Evolutionary conservation across 1,139 yeast genomes (phyloP).

Genomic region (Wickerhamiella infanticola): DNA sequence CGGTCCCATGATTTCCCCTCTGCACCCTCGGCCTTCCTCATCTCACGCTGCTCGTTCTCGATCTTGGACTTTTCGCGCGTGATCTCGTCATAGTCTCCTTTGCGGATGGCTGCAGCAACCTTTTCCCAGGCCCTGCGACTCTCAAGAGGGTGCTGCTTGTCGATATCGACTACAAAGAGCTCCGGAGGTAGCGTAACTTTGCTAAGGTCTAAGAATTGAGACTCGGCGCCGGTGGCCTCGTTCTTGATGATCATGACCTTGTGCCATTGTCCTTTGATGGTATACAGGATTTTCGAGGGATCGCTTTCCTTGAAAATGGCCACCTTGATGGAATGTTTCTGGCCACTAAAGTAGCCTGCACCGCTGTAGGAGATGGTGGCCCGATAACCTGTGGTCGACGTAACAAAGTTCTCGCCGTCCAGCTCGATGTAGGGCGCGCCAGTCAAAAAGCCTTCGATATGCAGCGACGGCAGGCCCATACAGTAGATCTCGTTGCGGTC

Average conservation of each 20-base stretch:
- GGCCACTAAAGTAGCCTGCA: constrained; percentile 91
- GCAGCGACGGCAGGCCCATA: constrained; percentile 88
- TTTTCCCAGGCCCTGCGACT: constrained; percentile 71
- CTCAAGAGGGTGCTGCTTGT: constrained; percentile 60
- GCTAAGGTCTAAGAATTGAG: constrained; percentile 56
- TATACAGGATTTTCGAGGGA: constrained; percentile 51
- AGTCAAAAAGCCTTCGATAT: constrained; percentile 79
- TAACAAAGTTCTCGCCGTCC: constrained; percentile 73
- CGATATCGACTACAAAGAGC: constrained; percentile 62
- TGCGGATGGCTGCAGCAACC: constrained; percentile 75
- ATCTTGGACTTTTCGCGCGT: constrained; percentile 57
- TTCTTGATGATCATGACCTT: constrained; percentile 40
- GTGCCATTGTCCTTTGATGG: constrained; percentile 88
- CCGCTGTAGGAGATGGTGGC: constrained; percentile 74
- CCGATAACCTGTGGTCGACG: constrained; percentile 61
- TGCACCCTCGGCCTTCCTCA: constrained; percentile 55
- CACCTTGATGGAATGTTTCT: constrained; percentile 83
- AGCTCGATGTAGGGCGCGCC: constrained; percentile 77
- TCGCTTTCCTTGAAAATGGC: constrained; percentile 45
- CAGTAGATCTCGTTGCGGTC: constrained; percentile 51
- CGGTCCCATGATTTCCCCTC: constrained; percentile 51
- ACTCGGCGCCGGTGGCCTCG: constrained; percentile 26
- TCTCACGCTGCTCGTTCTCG: constrained; percentile 70
- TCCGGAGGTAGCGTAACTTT: constrained; percentile 29
- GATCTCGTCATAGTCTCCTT: constrained; percentile 59